phyloP scores from a whole-genome alignment of 2,329 filamentous ascomycete genomes.

The Ceratocystiopsis sp. region DNA sequence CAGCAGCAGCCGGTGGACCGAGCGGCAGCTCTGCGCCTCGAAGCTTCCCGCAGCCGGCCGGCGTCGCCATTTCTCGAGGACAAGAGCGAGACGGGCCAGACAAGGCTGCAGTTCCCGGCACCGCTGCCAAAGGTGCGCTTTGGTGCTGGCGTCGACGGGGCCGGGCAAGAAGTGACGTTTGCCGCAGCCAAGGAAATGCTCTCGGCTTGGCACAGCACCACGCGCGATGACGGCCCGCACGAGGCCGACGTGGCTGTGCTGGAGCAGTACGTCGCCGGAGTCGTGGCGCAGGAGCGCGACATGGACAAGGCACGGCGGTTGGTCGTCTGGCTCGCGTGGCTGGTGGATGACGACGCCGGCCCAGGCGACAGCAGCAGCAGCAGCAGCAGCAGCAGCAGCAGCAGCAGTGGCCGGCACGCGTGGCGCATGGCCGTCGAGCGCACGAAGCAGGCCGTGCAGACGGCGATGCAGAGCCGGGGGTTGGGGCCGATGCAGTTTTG shows the following conservation, averaged over 20 bases:
- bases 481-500: constrained; percentile 36
- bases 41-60: constrained; percentile 5
- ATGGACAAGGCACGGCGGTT: constrained; percentile 81
- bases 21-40: constrained; percentile 31
- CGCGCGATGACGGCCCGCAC: constrained; percentile 59
- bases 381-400: neutral
- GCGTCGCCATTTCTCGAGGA: neutral
- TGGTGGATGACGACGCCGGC: constrained; percentile 31
- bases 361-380: neutral
- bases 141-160: constrained; percentile 20
- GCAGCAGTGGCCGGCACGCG: constrained; percentile 12
- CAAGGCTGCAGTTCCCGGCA: constrained; percentile 27
- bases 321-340: constrained; percentile 51
- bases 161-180: constrained; percentile 15
- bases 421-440: too few relatives aligned
- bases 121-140: constrained; percentile 30
- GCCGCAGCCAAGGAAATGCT: constrained; percentile 58
- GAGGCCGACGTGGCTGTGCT: constrained; percentile 60
- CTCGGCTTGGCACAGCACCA: constrained; percentile 58
- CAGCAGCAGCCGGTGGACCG: neutral
- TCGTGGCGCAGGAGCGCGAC: constrained; percentile 62
- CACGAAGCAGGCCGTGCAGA: constrained; percentile 25
- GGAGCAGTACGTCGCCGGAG: constrained; percentile 50
- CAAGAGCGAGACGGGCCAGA: constrained; percentile 11
- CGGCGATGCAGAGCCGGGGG: constrained; percentile 37